A percentile compares a stretch with the other conserved stretches of the same genome.
These are phyloP conservation scores for Claviceps humidiphila DNA, from an alignment of 2,329 filamentous ascomycete species.

Conservation along the genomic window DNA sequence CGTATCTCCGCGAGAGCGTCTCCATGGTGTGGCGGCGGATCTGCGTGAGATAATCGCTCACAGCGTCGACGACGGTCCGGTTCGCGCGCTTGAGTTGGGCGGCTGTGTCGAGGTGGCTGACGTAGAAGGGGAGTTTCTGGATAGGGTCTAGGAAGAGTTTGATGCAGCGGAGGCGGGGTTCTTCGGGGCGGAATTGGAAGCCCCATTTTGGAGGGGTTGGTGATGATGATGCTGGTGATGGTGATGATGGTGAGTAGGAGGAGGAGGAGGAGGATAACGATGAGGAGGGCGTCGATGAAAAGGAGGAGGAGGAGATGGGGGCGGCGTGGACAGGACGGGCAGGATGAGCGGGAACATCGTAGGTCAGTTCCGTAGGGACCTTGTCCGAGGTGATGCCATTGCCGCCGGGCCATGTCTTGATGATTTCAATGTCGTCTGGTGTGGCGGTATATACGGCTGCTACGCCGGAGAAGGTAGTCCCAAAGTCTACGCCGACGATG, in stretches of 20 bases:
- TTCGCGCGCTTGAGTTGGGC: slow-evolving; percentile 61
- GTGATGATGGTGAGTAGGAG: too few relatives aligned
- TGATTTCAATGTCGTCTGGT: slow-evolving; percentile 69
- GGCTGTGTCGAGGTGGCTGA: slow-evolving; percentile 64
- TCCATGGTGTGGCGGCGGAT: slow-evolving; percentile 70
- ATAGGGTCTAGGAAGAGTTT: slow-evolving; percentile 73
- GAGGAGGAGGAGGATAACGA: too few relatives aligned
- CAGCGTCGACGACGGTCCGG: slow-evolving; percentile 67
- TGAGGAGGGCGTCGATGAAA: too few relatives aligned
- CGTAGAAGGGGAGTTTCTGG: slow-evolving; percentile 70
- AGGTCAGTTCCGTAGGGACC: slow-evolving; percentile 68
- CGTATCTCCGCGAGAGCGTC: slow-evolving; percentile 59
- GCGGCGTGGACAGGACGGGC: slow-evolving; percentile 9
- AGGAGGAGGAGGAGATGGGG: slow-evolving; percentile 20
- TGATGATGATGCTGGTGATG: too few relatives aligned
- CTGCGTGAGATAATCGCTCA: slow-evolving; percentile 66
- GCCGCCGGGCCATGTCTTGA: slow-evolving; percentile 73
- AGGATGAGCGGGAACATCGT: slow-evolving; percentile 27
- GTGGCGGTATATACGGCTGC: slow-evolving; percentile 62
- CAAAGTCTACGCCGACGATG: slow-evolving; percentile 71
- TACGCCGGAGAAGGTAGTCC: slow-evolving; percentile 71
- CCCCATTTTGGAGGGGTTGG: slow-evolving; percentile 54
- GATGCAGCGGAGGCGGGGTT: slow-evolving; percentile 64
- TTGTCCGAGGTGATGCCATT: slow-evolving; percentile 84
- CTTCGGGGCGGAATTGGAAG: slow-evolving; percentile 69